These are phyloP conservation scores for Sistotremastrum suecicum DNA, from an alignment of 768 basidiomycete genomes.

Conservation along the genomic window DNA sequence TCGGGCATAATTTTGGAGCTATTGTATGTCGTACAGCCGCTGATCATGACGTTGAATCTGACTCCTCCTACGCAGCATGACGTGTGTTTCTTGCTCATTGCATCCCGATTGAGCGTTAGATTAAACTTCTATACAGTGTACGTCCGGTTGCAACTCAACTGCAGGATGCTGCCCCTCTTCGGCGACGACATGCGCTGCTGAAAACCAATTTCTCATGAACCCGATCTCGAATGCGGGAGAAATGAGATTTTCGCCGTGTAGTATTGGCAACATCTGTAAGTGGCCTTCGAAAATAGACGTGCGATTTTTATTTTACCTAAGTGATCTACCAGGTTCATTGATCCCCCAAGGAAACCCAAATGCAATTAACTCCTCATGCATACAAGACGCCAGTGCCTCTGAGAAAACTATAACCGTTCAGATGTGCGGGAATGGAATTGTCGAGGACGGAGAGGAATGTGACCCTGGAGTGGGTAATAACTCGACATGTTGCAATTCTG, in stretches of 20 bases:
- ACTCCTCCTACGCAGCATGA: slow-evolving; percentile 31
- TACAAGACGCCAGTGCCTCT: slow-evolving; percentile 40
- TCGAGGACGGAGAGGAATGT: slow-evolving; percentile 75
- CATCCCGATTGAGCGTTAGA: slow-evolving; percentile 2
- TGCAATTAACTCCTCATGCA: slow-evolving; percentile 47
- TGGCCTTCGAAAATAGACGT: slow-evolving; percentile 5
- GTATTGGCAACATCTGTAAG: slow-evolving; percentile 74
- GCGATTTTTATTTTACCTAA: not conserved
- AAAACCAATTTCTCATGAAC: slow-evolving; percentile 69
- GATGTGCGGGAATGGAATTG: slow-evolving; percentile 77
- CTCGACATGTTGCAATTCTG: slow-evolving; percentile 59
- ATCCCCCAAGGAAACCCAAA: slow-evolving; percentile 20
- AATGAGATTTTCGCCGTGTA: slow-evolving; percentile 62
- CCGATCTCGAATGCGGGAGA: slow-evolving; percentile 55
- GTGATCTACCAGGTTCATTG: slow-evolving; percentile 3
- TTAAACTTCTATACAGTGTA: slow-evolving; percentile 31
- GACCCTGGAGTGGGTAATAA: slow-evolving; percentile 55
- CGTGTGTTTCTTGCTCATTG: slow-evolving; percentile 20
- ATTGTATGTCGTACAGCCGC: slow-evolving; percentile 38
- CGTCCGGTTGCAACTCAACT: slow-evolving; percentile 43
- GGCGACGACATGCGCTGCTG: slow-evolving; percentile 44
- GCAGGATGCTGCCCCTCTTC: slow-evolving; percentile 58
- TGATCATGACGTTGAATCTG: slow-evolving; percentile 3
- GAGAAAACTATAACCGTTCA: slow-evolving; percentile 42
- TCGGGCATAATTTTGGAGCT: slow-evolving; percentile 81